Evolutionary conservation across 169 alveolate species (phyloP), one percentile per base, ranked within the genome.

Genomic region (Cystoisospora suis): DNA sequence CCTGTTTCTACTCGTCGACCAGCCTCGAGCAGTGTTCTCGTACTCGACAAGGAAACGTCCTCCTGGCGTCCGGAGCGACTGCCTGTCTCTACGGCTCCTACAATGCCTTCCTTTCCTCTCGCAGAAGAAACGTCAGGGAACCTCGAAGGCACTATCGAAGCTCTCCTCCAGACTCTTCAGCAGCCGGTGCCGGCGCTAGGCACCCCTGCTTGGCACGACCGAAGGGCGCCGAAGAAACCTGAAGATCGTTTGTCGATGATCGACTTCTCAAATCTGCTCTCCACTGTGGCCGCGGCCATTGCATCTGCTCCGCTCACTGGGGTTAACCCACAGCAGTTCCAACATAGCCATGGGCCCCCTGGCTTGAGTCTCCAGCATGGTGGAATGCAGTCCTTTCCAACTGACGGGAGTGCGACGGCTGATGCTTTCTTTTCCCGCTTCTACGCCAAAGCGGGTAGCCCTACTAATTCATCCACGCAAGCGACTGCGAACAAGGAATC

Each of bases 201-300:
- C 44, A 12, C 61, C 34, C 77, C 2, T 44, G 2, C 36, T 23
- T 65, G 77, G 77, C 23, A 65, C 6, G 44, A 5, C 44, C 77
- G 1, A 12, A 44, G 12, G 77, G 12, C n/a, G 9, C 77, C n/a
- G n/a, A n/a, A 65, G 77, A 44, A 65, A 15, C 5, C 0, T 36
- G 42, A 65, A 65, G 44, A 6, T 65, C 77, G 27, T 65, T 65
- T n/a, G n/a, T 32, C n/a, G 42, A 38, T 36, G 83, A 46, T 72
- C 27, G 83, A 72, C 32, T 72, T 72, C 32, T 38, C 83, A n/a
- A 72, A 38, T 9, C 83, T 72, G 36, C 53, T 72, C n/a, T 72
- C 83, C 15, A 72, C 83, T 0, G 83, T 72, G 9, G 83, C 83
- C 38, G 42, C 42, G 83, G 83, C 83, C n/a, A 72, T 72, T 15